Conservation (phyloP, 495 filamentous ascomycete species). For the Hypoxylon rickii region DNA sequence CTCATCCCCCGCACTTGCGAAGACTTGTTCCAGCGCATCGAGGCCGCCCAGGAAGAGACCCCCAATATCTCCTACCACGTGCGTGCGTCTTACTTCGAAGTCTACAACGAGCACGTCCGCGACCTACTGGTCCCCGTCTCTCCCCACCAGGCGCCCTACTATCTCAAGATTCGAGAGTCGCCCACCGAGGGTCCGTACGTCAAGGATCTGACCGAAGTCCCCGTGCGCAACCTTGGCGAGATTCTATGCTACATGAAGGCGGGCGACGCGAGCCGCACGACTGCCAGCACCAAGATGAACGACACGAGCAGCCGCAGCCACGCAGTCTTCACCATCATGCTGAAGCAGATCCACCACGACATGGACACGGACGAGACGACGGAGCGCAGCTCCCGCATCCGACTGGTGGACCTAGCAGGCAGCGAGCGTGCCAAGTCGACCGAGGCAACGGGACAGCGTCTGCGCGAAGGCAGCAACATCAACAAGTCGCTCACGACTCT, state of each 20-base stretch:
- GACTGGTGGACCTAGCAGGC: slow-evolving; percentile 92
- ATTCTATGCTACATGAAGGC: slow-evolving; percentile 88
- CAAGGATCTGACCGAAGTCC: slow-evolving; percentile 91
- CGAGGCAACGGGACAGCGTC: slow-evolving; percentile 86
- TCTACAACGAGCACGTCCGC: slow-evolving; percentile 99
- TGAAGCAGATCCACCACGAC: slow-evolving; percentile 94
- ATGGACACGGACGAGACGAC: slow-evolving; percentile 94
- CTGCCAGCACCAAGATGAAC: slow-evolving; percentile 99
- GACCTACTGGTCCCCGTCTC: slow-evolving; percentile 83
- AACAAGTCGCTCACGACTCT: slow-evolving; percentile 98
- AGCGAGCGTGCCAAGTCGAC: slow-evolving; percentile 95
- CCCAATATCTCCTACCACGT: slow-evolving; percentile 95
- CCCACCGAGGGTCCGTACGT: slow-evolving; percentile 97
- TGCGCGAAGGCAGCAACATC: slow-evolving; percentile 96
- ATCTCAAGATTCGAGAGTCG: slow-evolving; percentile 96
- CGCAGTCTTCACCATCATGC: slow-evolving; percentile 95
- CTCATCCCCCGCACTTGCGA: slow-evolving; percentile 97
- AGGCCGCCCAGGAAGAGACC: slow-evolving; percentile 69
- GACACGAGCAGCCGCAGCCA: slow-evolving; percentile 94
- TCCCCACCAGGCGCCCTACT: slow-evolving; percentile 74
- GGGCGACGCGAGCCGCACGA: slow-evolving; percentile 85
- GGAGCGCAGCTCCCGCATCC: slow-evolving; percentile 89
- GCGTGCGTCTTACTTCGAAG: slow-evolving; percentile 97
- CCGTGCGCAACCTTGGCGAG: slow-evolving; percentile 79
- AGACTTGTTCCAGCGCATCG: slow-evolving; percentile 94